Conservation (phyloP, 805 yeast genomes). For the Saccharomycopsis babjevae region DNA sequence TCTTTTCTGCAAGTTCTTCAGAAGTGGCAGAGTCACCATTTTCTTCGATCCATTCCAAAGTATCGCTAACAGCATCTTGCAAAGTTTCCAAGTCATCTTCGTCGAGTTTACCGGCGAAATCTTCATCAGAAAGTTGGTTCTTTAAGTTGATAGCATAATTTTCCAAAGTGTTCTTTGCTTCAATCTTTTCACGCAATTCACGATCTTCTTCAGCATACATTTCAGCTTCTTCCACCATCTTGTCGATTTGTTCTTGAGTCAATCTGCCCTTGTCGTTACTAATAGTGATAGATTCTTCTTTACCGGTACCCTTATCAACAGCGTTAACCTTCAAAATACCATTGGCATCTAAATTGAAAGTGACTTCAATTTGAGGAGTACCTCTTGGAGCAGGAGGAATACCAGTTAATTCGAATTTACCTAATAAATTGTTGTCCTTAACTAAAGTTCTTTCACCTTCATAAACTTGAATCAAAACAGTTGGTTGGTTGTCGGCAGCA, state of each 20-base stretch:
- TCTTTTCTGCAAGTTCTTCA: slow-evolving; percentile 91
- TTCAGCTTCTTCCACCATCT: slow-evolving; percentile 97
- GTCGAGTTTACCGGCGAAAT: slow-evolving; percentile 57
- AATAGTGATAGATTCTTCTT: slow-evolving; percentile 81
- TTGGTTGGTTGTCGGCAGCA: slow-evolving; percentile 93
- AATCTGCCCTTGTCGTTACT: slow-evolving; percentile 92
- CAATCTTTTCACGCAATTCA: slow-evolving; percentile 72
- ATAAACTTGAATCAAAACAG: slow-evolving; percentile 85
- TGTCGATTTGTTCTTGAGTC: slow-evolving; percentile 87
- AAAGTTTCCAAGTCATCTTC: slow-evolving; percentile 89
- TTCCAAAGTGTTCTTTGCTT: slow-evolving; percentile 80
- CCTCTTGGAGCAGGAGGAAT: slow-evolving; percentile 92
- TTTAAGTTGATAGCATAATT: slow-evolving; percentile 75
- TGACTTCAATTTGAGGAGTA: slow-evolving; percentile 82
- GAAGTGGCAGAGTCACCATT: slow-evolving; percentile 76
- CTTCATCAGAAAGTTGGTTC: slow-evolving; percentile 17
- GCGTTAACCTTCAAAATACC: slow-evolving; percentile 84
- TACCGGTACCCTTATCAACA: slow-evolving; percentile 90
- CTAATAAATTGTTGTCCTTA: slow-evolving; percentile 83
- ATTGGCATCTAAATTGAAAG: slow-evolving; percentile 79
- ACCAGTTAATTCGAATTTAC: slow-evolving; percentile 78
- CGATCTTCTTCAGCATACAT: slow-evolving; percentile 88
- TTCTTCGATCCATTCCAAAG: slow-evolving; percentile 81
- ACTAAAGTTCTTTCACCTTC: slow-evolving; percentile 97
- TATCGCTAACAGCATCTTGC: slow-evolving; percentile 78